A percentile compares a stretch with the other conserved stretches of the same genome.
Conservation (phyloP, 176 grass and related monocot genomes). For the Phoenix dactylifera region DNA sequence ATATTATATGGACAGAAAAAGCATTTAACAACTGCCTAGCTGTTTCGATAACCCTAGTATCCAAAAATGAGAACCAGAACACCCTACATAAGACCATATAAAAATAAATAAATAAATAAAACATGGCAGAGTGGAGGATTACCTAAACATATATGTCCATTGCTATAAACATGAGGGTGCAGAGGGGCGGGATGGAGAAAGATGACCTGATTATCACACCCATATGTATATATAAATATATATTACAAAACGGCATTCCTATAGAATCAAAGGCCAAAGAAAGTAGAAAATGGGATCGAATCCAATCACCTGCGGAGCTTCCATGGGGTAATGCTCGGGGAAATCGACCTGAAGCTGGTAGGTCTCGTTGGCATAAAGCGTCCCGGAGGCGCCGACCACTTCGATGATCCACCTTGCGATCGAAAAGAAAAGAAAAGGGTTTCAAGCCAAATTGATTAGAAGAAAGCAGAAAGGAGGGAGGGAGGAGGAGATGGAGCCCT, state of each 20-base stretch:
- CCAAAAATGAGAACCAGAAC: too few relatives aligned
- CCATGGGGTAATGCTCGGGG: constrained; percentile 94
- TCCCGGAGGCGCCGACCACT: constrained; percentile 56
- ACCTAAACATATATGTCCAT: constrained; percentile 97
- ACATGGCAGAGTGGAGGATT: background rate
- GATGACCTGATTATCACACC: constrained; percentile 46
- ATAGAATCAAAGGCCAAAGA: background rate
- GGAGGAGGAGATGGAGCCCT: background rate
- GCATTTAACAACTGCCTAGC: too few relatives aligned
- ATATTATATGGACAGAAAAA: too few relatives aligned
- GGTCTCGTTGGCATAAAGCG: constrained; percentile 54
- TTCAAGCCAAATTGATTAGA: background rate
- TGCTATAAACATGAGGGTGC: constrained; percentile 91
- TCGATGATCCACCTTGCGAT: constrained; percentile 73
- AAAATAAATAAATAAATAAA: too few relatives aligned
- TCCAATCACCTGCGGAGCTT: constrained; percentile 61
- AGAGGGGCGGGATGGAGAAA: constrained; percentile 81
- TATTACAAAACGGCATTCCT: background rate
- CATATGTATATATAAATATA: background rate
- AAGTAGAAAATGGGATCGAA: background rate
- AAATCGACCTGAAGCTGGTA: constrained; percentile 94
- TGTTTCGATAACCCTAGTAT: too few relatives aligned
- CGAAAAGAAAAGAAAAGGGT: background rate
- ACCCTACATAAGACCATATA: too few relatives aligned
- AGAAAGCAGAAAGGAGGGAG: background rate